Evolutionary conservation across 2,329 filamentous ascomycete species (phyloP).

Genomic region (Fusarium denticulatum): DNA sequence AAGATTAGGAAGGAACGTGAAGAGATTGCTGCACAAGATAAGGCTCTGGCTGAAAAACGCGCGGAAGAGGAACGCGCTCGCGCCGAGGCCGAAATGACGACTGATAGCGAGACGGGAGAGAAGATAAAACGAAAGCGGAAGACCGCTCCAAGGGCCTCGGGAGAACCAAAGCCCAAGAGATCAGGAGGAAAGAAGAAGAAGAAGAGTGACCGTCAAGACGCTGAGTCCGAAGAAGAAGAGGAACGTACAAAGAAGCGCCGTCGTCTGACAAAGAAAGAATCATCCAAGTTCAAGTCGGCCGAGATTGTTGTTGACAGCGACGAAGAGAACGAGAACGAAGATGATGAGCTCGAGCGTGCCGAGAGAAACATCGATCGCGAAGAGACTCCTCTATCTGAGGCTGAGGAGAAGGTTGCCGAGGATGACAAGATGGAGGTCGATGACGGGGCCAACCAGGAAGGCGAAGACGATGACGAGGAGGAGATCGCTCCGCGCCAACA

Average conservation of each 20-base stretch:
- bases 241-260: slow-evolving; percentile 70
- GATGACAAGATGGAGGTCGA: slow-evolving; percentile 66
- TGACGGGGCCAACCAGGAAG: slow-evolving; percentile 47
- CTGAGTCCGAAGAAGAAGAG: slow-evolving; percentile 56
- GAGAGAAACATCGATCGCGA: slow-evolving; percentile 54
- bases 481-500: slow-evolving; percentile 55
- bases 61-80: slow-evolving; percentile 48
- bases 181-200: slow-evolving; percentile 58
- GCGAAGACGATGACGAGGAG: slow-evolving; percentile 62
- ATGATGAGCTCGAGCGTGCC: slow-evolving; percentile 57
- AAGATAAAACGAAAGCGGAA: slow-evolving; percentile 82
- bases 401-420: slow-evolving; percentile 49
- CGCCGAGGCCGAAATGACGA: slow-evolving; percentile 79
- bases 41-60: slow-evolving; percentile 74
- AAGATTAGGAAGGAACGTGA: slow-evolving; percentile 89
- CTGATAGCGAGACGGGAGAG: slow-evolving; percentile 83
- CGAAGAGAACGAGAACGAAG: slow-evolving; percentile 56
- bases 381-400: slow-evolving; percentile 50
- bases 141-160: slow-evolving; percentile 51
- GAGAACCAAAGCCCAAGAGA: slow-evolving; percentile 59
- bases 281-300: slow-evolving; percentile 81
- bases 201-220: slow-evolving; percentile 53
- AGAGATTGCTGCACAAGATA: slow-evolving; percentile 79
- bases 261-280: slow-evolving; percentile 61
- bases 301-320: slow-evolving; percentile 86